phyloP scores from a whole-genome alignment of 768 basidiomycete species.

The Boletus pseudo-olivaceus region DNA sequence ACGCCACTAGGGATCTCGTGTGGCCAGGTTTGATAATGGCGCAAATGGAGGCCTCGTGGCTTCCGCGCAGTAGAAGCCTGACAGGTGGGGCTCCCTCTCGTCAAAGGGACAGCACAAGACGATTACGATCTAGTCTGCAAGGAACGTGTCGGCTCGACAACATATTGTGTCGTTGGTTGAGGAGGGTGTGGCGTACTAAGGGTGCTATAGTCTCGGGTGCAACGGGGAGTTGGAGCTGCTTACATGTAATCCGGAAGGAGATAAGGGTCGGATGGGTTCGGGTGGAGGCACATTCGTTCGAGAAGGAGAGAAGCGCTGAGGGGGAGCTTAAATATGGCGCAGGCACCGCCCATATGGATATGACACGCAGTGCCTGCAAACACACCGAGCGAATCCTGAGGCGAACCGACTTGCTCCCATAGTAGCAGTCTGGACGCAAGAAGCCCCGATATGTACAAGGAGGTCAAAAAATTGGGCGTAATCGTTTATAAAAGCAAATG shows the following conservation, averaged over 20 bases:
- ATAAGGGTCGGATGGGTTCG: conserved; percentile 22
- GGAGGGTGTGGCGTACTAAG: not conserved
- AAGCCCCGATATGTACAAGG: conserved; percentile 30
- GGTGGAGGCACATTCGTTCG: conserved; percentile 3
- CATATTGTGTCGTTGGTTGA: not conserved
- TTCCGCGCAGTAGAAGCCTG: conserved; percentile 5
- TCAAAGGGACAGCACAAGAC: not conserved
- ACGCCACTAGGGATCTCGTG: not conserved
- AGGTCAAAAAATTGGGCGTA: conserved; percentile 16
- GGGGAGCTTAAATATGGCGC: not conserved
- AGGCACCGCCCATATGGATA: conserved; percentile 13
- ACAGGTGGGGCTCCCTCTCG: not conserved
- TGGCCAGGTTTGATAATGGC: conserved; percentile 6
- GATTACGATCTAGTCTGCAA: not conserved
- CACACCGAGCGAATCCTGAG: conserved; percentile 22
- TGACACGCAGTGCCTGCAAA: conserved; percentile 13
- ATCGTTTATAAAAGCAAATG: conserved; percentile 32
- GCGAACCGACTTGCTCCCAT: conserved; percentile 13
- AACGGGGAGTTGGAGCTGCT: not conserved
- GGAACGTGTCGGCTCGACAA: not conserved
- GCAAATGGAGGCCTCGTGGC: conserved; percentile 16
- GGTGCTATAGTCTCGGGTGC: not conserved
- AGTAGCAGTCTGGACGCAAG: conserved; percentile 10
- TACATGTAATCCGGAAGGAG: not conserved
- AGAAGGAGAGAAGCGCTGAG: conserved; percentile 10